Conservation (phyloP, 2,329 filamentous ascomycete species). For the Pseudocercospora eumusae region DNA sequence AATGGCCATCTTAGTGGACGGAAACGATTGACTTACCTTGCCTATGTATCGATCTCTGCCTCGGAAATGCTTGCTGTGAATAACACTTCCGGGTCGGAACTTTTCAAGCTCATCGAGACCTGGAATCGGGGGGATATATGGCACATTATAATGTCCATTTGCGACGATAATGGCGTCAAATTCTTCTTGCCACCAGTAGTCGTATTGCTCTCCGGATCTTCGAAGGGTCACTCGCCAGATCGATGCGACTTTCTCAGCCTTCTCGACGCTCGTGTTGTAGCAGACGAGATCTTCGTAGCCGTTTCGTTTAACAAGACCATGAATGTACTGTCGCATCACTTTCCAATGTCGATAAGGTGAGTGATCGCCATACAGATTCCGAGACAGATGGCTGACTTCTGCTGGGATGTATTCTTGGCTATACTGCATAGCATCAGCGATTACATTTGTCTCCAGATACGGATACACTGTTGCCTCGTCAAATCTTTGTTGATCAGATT, state of each 20-base stretch:
- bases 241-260: constrained; percentile 50
- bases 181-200: constrained; percentile 64
- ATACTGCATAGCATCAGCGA: constrained; percentile 61
- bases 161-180: constrained; percentile 65
- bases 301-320: constrained; percentile 53
- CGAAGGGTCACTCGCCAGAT: constrained; percentile 27
- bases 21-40: constrained; percentile 36
- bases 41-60: constrained; percentile 49
- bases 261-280: constrained; percentile 64
- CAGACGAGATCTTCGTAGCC: constrained; percentile 56
- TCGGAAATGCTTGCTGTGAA: constrained; percentile 59
- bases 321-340: constrained; percentile 58
- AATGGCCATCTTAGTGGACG: not conserved
- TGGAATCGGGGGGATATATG: constrained; percentile 55
- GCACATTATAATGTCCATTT: constrained; percentile 62
- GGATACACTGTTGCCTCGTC: constrained; percentile 63
- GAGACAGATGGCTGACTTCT: constrained; percentile 45
- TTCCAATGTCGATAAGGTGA: constrained; percentile 65
- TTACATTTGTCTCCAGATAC: constrained; percentile 66
- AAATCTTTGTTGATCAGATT: constrained; percentile 52
- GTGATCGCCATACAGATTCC: constrained; percentile 55
- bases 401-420: constrained; percentile 57
- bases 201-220: constrained; percentile 31
- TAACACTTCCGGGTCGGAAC: constrained; percentile 51
- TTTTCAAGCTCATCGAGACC: constrained; percentile 54